Evolutionary conservation across 2,329 filamentous ascomycete genomes (phyloP).

Genomic region (Zasmidium cellare): DNA sequence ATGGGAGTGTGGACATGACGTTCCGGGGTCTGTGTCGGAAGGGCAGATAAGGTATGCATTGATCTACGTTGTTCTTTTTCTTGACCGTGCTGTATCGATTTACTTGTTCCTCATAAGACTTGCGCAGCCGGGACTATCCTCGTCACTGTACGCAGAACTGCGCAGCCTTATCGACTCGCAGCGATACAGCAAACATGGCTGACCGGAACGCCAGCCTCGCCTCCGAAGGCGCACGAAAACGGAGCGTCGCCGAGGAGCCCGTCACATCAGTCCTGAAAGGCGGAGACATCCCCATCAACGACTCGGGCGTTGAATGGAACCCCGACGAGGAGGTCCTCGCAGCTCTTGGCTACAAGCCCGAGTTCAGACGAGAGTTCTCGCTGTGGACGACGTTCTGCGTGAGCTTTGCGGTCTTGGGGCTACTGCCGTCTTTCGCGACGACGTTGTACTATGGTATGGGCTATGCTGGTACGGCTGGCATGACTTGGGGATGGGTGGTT

Average conservation of each 20-base stretch:
- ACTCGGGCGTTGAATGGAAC: slow-evolving; percentile 45
- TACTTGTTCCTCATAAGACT: not conserved
- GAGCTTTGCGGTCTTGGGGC: slow-evolving; percentile 69
- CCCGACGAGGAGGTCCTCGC: slow-evolving; percentile 63
- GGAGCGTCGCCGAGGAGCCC: slow-evolving; percentile 49
- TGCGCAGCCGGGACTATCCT: too few relatives aligned
- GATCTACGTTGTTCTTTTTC: not conserved
- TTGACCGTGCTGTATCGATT: not conserved
- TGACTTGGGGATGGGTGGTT: slow-evolving; percentile 76
- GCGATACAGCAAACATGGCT: not conserved
- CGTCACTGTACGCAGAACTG: too few relatives aligned
- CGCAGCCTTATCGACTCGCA: too few relatives aligned
- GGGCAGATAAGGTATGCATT: not conserved
- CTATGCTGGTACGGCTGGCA: slow-evolving; percentile 49
- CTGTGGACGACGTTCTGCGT: slow-evolving; percentile 75
- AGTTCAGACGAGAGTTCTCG: slow-evolving; percentile 70
- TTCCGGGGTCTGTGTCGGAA: not conserved
- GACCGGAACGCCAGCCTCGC: slow-evolving; percentile 20
- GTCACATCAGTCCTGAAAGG: slow-evolving; percentile 54
- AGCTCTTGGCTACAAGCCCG: slow-evolving; percentile 62
- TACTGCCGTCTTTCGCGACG: slow-evolving; percentile 70
- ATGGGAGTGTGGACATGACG: not conserved
- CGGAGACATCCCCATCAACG: slow-evolving; percentile 50
- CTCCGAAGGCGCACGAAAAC: slow-evolving; percentile 21
- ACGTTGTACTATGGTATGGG: slow-evolving; percentile 70